phyloP scores from a whole-genome alignment of 2,329 filamentous ascomycete genomes.

The Pyricularia sp. region DNA sequence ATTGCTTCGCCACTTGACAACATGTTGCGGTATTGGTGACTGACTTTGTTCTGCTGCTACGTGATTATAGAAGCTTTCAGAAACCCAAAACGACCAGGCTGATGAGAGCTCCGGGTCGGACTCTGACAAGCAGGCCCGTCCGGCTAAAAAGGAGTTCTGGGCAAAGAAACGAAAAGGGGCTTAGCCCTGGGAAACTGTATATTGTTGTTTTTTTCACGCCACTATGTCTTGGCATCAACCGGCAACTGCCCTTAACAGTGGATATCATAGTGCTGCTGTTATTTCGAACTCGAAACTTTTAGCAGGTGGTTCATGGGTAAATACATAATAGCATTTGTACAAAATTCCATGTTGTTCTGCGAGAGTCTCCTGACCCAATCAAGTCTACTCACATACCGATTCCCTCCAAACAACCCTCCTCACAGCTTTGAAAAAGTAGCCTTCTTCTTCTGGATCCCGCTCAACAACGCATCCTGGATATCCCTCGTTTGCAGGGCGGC shows the following conservation, averaged over 20 bases:
- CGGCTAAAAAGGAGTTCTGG: slow-evolving; percentile 1
- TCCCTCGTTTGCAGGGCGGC: slow-evolving; percentile 75
- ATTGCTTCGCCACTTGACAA: background rate
- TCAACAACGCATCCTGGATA: slow-evolving; percentile 63
- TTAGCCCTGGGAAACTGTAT: background rate
- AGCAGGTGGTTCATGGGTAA: background rate
- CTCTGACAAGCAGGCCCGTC: slow-evolving; percentile 3
- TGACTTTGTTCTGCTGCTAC: background rate
- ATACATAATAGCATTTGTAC: background rate
- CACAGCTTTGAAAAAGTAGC: slow-evolving; percentile 81
- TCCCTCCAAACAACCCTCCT: background rate
- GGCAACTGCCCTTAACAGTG: background rate
- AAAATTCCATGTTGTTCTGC: background rate
- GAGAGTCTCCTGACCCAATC: background rate
- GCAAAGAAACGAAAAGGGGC: background rate
- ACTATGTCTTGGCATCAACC: background rate
- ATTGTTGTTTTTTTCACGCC: background rate
- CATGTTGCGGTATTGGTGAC: slow-evolving; percentile 5
- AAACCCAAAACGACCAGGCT: slow-evolving; percentile 22
- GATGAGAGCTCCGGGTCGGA: slow-evolving; percentile 13
- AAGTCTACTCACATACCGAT: background rate
- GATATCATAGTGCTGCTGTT: background rate
- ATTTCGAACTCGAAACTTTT: background rate
- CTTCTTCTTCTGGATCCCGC: slow-evolving; percentile 68
- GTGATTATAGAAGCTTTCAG: slow-evolving; percentile 17